Evolutionary conservation across 805 yeast species (phyloP), one percentile per base, ranked within the genome.

Genomic region (Yamadazyma takamatsuzukensis): DNA sequence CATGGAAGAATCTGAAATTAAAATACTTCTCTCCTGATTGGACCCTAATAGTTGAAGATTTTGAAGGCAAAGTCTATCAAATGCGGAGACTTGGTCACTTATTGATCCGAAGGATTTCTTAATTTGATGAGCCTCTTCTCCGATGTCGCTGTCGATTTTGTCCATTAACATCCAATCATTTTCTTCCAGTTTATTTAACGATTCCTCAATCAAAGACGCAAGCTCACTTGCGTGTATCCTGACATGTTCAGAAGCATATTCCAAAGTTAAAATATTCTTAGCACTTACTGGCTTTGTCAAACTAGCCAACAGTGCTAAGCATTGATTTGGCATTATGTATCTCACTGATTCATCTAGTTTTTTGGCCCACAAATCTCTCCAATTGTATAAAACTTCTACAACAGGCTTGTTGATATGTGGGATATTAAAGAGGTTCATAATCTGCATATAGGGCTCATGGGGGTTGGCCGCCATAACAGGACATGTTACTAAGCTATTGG

Each of bases 321-420:
- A 54, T 46, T 82, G 93, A 49, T 86, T 88, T 4, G 95, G 76
- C 90, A 89, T 81, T 11, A 93, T 68, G 48, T 66, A 90, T 39
- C 94, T 67, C 2, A 82, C 76, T 2, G 95, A 83, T 59, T 93
- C 98, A 54, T 93, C 98, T 29, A 74, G 70, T 23, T 62, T 45
- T 43, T 94, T 70, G 2, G 97, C 97, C 21, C 72, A 50, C 1
- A 39, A 31, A 53, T 93, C 97, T 55, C 98, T 74, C 97, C 97
- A 93, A 26, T 74, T 67, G 46, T 74, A 85, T 13, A 93, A 61
- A 0, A 61, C 75, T 40, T 70, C 76, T 12, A 85, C 68, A 5
- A 87, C 53, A 0, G 71, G 72, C 31, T 72, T 70, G 38, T 70
- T 76, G 17, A 72, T 61, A 1, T 53, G 40, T 1, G 81, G 76